Percentiles rank a stretch among this genome's conserved stretches.
Evolutionary conservation across 2,329 filamentous ascomycete genomes (phyloP).

Genomic region (Trichocomaceae sp.): DNA sequence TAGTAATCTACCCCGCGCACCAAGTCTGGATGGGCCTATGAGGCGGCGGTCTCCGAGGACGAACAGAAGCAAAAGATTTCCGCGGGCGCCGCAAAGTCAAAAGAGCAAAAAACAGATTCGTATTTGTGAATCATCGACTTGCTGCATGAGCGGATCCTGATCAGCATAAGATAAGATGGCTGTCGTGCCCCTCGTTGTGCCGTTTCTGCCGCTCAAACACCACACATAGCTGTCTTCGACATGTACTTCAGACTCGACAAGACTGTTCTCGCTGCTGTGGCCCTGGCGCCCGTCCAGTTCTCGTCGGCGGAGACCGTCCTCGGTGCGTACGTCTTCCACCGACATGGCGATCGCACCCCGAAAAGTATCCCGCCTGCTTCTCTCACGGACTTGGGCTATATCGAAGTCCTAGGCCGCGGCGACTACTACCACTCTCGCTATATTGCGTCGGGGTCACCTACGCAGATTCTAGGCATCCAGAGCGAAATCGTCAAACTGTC

Average conservation of each 20-base stretch:
- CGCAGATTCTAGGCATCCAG: slow-evolving; percentile 61
- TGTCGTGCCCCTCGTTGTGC: too few relatives aligned
- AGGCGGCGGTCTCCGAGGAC: neutral
- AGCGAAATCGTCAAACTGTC: slow-evolving; percentile 58
- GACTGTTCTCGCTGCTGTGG: slow-evolving; percentile 6
- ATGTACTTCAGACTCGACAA: slow-evolving; percentile 3
- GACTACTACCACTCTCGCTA: slow-evolving; percentile 71
- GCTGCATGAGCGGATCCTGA: neutral
- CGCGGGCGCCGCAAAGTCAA: neutral
- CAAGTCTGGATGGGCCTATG: neutral
- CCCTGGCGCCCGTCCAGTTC: slow-evolving; percentile 4
- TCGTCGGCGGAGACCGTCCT: slow-evolving; percentile 59
- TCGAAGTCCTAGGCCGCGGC: slow-evolving; percentile 66
- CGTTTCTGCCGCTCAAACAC: neutral
- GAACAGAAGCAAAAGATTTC: neutral
- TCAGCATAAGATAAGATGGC: neutral
- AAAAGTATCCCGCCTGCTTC: slow-evolving; percentile 66
- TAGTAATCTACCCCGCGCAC: neutral
- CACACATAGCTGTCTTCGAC: neutral
- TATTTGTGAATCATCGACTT: neutral
- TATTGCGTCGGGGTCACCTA: slow-evolving; percentile 53
- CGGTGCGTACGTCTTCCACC: slow-evolving; percentile 79
- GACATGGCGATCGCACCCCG: slow-evolving; percentile 81
- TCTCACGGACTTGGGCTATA: slow-evolving; percentile 73
- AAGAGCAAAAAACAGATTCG: neutral